Percentiles rank a stretch among this genome's conserved stretches.
phyloP scores from a whole-genome alignment of 2,329 filamentous ascomycete genomes.

The Claviceps sp. region DNA sequence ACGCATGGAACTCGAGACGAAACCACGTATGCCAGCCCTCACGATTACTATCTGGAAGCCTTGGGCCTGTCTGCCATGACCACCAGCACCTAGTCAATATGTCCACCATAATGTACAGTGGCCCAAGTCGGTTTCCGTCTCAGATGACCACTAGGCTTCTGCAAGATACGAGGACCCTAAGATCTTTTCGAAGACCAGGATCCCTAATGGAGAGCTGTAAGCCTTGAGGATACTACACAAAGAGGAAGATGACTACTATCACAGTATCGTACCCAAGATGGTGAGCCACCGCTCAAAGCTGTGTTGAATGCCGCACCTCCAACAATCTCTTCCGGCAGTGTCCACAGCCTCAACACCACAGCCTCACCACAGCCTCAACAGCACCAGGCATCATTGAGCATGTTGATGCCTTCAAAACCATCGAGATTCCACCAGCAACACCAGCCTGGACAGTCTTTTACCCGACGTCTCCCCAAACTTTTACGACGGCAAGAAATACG shows the following conservation, averaged over 20 bases:
- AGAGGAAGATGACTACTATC: neutral
- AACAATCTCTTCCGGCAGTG: too few relatives aligned
- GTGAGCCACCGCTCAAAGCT: neutral
- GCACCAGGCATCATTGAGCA: neutral
- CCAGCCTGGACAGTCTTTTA: slow-evolving; percentile 19
- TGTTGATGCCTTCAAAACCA: neutral
- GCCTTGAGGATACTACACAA: neutral
- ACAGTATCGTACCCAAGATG: neutral
- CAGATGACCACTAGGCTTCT: slow-evolving; percentile 52
- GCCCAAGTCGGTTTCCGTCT: slow-evolving; percentile 54
- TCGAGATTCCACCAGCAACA: slow-evolving; percentile 48
- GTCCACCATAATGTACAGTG: slow-evolving; percentile 28
- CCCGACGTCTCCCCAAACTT: slow-evolving; percentile 12
- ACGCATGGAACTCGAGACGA: neutral
- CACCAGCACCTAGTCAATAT: neutral
- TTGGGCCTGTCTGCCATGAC: neutral
- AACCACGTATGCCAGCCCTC: too few relatives aligned
- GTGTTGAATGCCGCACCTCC: too few relatives aligned
- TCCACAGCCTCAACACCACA: too few relatives aligned
- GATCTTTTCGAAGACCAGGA: neutral
- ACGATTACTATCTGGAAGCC: neutral
- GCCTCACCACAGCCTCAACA: too few relatives aligned
- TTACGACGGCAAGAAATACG: slow-evolving; percentile 41
- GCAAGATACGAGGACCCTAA: slow-evolving; percentile 44
- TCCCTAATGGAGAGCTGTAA: neutral